Conservation (phyloP, 2,329 filamentous ascomycete genomes). For the Sodiomyces alkalinus region DNA sequence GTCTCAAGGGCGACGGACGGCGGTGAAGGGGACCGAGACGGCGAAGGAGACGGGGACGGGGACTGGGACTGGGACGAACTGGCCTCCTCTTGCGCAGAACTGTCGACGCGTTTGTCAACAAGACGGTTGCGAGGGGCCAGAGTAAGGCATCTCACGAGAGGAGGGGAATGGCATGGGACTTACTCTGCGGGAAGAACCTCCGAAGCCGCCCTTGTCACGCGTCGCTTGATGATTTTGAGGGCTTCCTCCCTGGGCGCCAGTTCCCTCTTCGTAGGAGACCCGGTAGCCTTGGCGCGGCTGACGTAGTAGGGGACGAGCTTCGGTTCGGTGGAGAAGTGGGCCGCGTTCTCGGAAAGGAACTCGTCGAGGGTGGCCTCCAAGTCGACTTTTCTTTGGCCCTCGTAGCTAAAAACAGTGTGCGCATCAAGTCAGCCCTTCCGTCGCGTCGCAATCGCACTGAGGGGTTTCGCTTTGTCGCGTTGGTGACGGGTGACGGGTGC, state of each 20-base stretch:
- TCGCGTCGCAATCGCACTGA: conserved; percentile 1
- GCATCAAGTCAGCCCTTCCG: background rate
- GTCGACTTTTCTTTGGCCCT: conserved; percentile 61
- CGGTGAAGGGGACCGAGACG: no score
- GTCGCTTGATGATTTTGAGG: conserved; percentile 30
- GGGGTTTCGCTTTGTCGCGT: background rate
- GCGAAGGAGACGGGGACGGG: conserved; percentile 2
- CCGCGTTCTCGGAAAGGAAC: conserved; percentile 54
- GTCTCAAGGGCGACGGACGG: conserved; percentile 27
- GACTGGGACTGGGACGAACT: background rate
- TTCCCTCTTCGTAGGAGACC: conserved; percentile 48
- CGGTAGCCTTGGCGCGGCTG: conserved; percentile 41
- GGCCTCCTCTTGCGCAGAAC: no score
- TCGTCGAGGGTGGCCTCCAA: conserved; percentile 62
- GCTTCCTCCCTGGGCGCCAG: conserved; percentile 21
- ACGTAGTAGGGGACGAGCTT: conserved; percentile 64
- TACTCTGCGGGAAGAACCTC: conserved; percentile 28
- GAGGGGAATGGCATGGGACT: conserved; percentile 13
- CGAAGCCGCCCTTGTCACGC: conserved; percentile 27
- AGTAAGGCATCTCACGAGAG: no score
- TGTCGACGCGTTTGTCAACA: no score
- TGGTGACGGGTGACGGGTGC: no score
- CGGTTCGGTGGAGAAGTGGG: conserved; percentile 46
- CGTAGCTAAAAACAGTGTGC: conserved; percentile 37
- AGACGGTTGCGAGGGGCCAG: no score